Evolutionary conservation across 805 yeast species (phyloP), one percentile per base, ranked within the genome.

Genomic region (Clavispora carvajalis): DNA sequence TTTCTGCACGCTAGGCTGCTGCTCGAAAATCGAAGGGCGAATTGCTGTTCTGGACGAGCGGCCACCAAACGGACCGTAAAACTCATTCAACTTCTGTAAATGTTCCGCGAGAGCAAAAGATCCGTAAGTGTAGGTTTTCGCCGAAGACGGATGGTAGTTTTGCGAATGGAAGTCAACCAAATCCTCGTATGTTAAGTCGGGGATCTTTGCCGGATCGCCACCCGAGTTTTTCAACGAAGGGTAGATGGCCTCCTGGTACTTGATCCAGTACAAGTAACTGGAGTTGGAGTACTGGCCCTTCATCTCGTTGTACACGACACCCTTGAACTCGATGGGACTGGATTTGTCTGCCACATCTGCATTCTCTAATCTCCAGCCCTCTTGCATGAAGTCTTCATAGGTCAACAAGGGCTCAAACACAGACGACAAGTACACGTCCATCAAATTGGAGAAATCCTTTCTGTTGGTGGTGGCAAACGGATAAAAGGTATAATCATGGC

Each of bases 251-350:
- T 87, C 85, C 55, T 85, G 88, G 67, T 82, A 91, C 47, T 81
- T 78, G 54, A 82, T 86, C 78, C 90, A 91, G 58, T 74, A 89
- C 47, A 82, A 76, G 60, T 93, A 93, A 3, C 90, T 78, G 0
- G 96, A 77, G 59, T 88, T 91, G 0, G 96, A 85, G 57, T 87
- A 78, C 62, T 91, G 97, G 7, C 99, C 99, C 63, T 93, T 93
- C 99, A 93, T 93, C 65, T 93, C 99, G 58, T 93, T 93, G 60
- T 85, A 93, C 2, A 93, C 99, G 24, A 93, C 99, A 34, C 99
- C 99, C 62, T 93, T 93, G 62, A 88, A 87, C 4, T 68, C 69
- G 31, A 93, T 57, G 1, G 87, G 85, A 11, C 86, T 72, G 0
- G 52, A 44, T 12, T 67, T 65, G 56, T 90, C 89, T 6, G 71